Evolutionary conservation across 2,329 filamentous ascomycete genomes (phyloP).

Genomic region (Diplodia scrobiculata): DNA sequence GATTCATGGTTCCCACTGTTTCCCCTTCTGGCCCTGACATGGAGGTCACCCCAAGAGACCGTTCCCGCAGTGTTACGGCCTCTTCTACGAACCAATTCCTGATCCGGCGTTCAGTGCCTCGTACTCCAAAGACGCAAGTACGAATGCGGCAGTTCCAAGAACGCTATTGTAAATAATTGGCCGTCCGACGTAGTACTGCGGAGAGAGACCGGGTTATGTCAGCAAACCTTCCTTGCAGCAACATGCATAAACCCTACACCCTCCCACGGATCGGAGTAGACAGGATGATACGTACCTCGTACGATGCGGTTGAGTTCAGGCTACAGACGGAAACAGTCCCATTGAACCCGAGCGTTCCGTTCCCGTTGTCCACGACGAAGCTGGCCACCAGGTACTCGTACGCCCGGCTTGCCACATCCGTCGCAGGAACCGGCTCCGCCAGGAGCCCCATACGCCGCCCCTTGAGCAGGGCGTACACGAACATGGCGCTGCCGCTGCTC

Average conservation of each 20-base stretch:
- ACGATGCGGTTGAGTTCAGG: constrained; percentile 34
- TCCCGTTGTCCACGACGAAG: constrained; percentile 52
- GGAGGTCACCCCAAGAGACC: too few species aligned
- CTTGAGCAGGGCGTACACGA: constrained; percentile 43
- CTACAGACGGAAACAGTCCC: constrained; percentile 40
- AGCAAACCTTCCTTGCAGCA: not conserved
- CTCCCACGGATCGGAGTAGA: not conserved
- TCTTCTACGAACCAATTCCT: not conserved
- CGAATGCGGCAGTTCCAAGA: constrained; percentile 35
- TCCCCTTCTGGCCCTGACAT: not conserved
- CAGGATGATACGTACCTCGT: constrained; percentile 34
- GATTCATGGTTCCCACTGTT: not conserved
- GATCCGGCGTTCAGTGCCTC: constrained; percentile 27
- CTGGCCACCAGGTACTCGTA: constrained; percentile 50
- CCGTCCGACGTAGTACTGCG: constrained; percentile 50
- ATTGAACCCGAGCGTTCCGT: constrained; percentile 39
- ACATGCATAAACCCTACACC: too few species aligned
- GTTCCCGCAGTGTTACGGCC: not conserved
- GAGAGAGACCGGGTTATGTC: not conserved
- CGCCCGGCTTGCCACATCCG: constrained; percentile 47
- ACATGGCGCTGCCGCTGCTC: constrained; percentile 60
- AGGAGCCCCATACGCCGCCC: constrained; percentile 41
- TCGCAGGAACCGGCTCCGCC: constrained; percentile 32
- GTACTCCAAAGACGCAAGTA: constrained; percentile 35
- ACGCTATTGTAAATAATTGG: constrained; percentile 39